A percentile compares a stretch with the other conserved stretches of the same genome.
These are phyloP conservation scores for Patellaria atrata DNA, from an alignment of 495 filamentous ascomycete species.

Conservation along the genomic window DNA sequence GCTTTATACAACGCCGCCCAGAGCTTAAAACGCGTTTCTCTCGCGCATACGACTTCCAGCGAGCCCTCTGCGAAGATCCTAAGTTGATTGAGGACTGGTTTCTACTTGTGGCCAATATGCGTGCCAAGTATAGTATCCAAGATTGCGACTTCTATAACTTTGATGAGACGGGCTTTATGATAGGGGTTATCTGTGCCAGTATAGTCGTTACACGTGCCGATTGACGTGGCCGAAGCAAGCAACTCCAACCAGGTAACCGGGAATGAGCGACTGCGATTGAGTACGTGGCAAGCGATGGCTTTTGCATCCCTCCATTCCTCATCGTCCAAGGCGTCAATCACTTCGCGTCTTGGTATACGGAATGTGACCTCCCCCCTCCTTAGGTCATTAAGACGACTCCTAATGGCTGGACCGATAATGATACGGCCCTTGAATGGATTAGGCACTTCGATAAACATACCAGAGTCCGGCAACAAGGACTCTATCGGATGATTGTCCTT, in stretches of 20 bases:
- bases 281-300: not conserved
- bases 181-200: not conserved
- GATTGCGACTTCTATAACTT: conserved; percentile 23
- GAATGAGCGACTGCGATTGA: not conserved
- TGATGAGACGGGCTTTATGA: conserved; percentile 2
- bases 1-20: conserved; percentile 24
- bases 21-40: conserved; percentile 24
- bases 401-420: conserved; percentile 1
- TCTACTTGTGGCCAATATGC: conserved; percentile 22
- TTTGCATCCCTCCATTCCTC: not conserved
- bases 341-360: not conserved
- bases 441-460: not conserved
- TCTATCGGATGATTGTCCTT: not conserved
- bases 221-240: not conserved
- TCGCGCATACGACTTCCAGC: conserved; percentile 24
- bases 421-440: not conserved
- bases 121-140: conserved; percentile 26
- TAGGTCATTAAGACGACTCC: not conserved
- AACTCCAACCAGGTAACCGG: not conserved
- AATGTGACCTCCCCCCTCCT: not conserved
- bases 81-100: conserved; percentile 26
- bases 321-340: not conserved
- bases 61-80: conserved; percentile 28
- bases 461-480: not conserved
- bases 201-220: conserved; percentile 1